Evolutionary conservation across 306 rosid species (phyloP).

Genomic region (Corylus americana): DNA sequence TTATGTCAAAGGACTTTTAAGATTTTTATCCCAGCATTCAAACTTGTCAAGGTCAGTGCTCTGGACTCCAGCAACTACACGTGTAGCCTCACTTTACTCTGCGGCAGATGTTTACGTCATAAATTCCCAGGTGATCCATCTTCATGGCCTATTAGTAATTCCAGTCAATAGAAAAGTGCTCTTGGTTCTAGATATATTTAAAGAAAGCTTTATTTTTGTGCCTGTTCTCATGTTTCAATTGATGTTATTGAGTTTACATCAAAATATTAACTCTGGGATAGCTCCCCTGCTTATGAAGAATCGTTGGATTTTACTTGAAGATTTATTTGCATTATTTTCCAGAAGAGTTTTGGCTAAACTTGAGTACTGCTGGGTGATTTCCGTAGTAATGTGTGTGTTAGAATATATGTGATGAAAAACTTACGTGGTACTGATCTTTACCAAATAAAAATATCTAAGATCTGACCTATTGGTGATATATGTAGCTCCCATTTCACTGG

Average conservation of each 20-base stretch:
- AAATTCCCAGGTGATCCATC: constrained; percentile 79
- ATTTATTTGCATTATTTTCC: not conserved
- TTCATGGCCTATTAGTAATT: not conserved
- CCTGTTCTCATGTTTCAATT: constrained; percentile 2
- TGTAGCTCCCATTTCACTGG: not conserved
- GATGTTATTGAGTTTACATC: not conserved
- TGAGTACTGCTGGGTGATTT: not conserved
- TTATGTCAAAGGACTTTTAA: constrained; percentile 67
- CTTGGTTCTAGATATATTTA: not conserved
- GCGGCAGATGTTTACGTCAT: constrained; percentile 91
- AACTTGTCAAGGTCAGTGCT: constrained; percentile 75
- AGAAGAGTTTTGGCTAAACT: not conserved
- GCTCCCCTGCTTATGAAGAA: not conserved
- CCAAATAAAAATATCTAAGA: not conserved
- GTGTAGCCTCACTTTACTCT: constrained; percentile 80
- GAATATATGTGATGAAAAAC: not conserved
- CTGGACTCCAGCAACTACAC: constrained; percentile 84
- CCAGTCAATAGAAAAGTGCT: not conserved
- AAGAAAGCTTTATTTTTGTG: not conserved
- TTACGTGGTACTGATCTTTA: not conserved
- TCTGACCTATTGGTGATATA: not conserved
- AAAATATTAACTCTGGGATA: not conserved
- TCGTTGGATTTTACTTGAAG: not conserved
- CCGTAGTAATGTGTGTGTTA: not conserved
- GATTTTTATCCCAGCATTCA: constrained; percentile 58